A percentile compares a stretch with the other conserved stretches of the same genome.
These are phyloP conservation scores for Fusarium keratoplasticum DNA, from an alignment of 2,329 filamentous ascomycete species.

Conservation along the genomic window DNA sequence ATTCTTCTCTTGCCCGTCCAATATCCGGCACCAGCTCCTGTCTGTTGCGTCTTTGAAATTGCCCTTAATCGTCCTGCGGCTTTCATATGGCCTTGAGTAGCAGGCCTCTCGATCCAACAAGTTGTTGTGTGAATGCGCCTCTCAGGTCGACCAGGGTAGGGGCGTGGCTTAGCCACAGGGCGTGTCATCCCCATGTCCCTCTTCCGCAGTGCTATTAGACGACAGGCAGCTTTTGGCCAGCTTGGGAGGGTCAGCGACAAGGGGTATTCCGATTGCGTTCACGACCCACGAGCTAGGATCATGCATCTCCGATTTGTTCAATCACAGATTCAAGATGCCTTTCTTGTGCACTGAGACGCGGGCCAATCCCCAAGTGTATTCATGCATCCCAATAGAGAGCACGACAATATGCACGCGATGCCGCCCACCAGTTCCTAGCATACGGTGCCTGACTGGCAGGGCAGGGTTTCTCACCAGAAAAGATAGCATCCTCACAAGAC, in stretches of 20 bases:
- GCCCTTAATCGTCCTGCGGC: constrained; percentile 15
- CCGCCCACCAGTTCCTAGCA: constrained; percentile 31
- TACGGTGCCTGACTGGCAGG: constrained; percentile 19
- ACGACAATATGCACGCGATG: constrained; percentile 26
- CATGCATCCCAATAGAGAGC: constrained; percentile 13
- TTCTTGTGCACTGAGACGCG: constrained; percentile 32
- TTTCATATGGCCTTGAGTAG: constrained; percentile 12
- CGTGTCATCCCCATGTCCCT: constrained; percentile 25
- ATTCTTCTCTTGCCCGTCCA: constrained; percentile 28
- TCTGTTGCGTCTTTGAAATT: constrained; percentile 12
- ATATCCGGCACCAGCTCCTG: constrained; percentile 28
- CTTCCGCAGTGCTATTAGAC: constrained; percentile 11
- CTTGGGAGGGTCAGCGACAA: constrained; percentile 22
- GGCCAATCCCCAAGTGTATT: constrained; percentile 33
- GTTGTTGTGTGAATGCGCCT: constrained; percentile 32
- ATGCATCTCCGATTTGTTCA: constrained; percentile 43
- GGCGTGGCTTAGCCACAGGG: constrained; percentile 31
- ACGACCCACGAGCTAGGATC: constrained; percentile 39
- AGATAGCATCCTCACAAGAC: constrained; percentile 9
- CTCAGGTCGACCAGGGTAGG: constrained; percentile 32
- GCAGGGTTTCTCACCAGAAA: constrained; percentile 9
- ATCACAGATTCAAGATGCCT: constrained; percentile 40
- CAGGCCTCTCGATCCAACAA: constrained; percentile 2
- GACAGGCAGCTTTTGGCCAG: constrained; percentile 11
- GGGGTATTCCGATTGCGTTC: constrained; percentile 30